These are phyloP conservation scores for Fonsecaea erecta DNA, from an alignment of 2,329 filamentous ascomycete species.

Conservation along the genomic window DNA sequence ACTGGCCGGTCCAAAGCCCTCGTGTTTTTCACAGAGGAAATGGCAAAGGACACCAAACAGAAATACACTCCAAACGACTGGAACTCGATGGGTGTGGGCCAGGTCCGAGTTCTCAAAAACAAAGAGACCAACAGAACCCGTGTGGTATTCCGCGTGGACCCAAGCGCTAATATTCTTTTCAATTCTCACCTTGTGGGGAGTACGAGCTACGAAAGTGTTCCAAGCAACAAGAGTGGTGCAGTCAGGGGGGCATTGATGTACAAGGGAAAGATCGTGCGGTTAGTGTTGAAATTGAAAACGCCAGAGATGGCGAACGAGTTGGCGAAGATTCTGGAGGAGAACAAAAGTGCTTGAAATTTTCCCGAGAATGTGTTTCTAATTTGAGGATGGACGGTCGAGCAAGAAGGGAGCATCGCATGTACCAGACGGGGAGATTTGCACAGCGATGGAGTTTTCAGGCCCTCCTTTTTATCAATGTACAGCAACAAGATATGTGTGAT, in stretches of 20 bases:
- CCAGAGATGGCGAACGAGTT: conserved; percentile 32
- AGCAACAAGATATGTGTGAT: conserved; percentile 11
- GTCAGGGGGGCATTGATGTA: conserved; percentile 34
- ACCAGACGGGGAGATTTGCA: conserved; percentile 20
- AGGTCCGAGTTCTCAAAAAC: conserved; percentile 73
- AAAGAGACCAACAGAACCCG: conserved; percentile 70
- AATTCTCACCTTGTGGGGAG: conserved; percentile 72
- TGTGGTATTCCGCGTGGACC: conserved; percentile 74
- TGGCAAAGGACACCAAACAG: conserved; percentile 48
- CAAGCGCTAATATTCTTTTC: conserved; percentile 72
- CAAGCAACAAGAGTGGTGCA: conserved; percentile 33
- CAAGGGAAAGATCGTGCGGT: conserved; percentile 33
- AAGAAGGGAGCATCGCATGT: conserved; percentile 14
- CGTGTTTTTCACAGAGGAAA: conserved; percentile 60
- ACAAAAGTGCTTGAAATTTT: conserved; percentile 29
- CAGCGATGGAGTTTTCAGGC: conserved; percentile 26
- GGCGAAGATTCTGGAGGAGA: conserved; percentile 33
- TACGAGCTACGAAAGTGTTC: conserved; percentile 50
- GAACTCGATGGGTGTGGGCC: conserved; percentile 72
- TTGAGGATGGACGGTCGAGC: not conserved
- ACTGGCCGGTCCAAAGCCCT: conserved; percentile 73
- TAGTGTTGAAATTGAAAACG: conserved; percentile 38
- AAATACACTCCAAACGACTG: conserved; percentile 58
- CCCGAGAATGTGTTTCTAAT: not conserved
- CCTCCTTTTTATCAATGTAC: conserved; percentile 10